Evolutionary conservation across 1,139 yeast genomes (phyloP).

Genomic region (Hyphopichia fennica): DNA sequence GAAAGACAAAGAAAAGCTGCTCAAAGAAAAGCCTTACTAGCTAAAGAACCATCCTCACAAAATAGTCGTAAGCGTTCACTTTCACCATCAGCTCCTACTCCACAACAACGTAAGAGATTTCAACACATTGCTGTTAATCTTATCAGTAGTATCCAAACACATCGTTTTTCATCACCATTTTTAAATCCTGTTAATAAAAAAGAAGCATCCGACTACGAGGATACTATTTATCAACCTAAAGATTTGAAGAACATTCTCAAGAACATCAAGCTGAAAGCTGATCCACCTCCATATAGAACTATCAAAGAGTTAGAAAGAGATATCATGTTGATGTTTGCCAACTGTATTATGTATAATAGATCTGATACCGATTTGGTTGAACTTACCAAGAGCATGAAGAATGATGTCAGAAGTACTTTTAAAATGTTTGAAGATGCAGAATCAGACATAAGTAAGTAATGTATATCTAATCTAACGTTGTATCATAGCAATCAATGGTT

Average conservation of each 20-base stretch:
- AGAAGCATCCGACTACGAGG: slow-evolving; percentile 70
- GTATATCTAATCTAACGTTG: no score
- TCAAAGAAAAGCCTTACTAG: slow-evolving; percentile 7
- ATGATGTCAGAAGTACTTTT: slow-evolving; percentile 52
- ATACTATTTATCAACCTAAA: slow-evolving; percentile 61
- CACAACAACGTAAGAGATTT: slow-evolving; percentile 46
- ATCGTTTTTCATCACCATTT: slow-evolving; percentile 74
- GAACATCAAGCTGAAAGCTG: slow-evolving; percentile 48
- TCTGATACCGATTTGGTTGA: slow-evolving; percentile 61
- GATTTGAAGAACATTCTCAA: slow-evolving; percentile 65
- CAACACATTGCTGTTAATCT: slow-evolving; percentile 59
- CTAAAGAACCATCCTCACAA: slow-evolving; percentile 1
- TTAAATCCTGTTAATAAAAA: slow-evolving; percentile 64
- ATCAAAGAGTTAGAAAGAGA: slow-evolving; percentile 68
- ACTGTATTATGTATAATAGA: slow-evolving; percentile 79
- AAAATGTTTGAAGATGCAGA: slow-evolving; percentile 50
- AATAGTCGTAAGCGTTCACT: slow-evolving; percentile 19
- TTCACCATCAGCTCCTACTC: slow-evolving; percentile 28
- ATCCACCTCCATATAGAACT: slow-evolving; percentile 47
- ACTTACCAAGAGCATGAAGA: slow-evolving; percentile 68
- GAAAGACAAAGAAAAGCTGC: slow-evolving; percentile 1
- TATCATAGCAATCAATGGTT: slow-evolving; percentile 1
- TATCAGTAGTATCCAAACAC: slow-evolving; percentile 64
- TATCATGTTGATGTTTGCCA: slow-evolving; percentile 75
- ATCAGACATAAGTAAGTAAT: slow-evolving; percentile 9